Base-by-base conservation (phyloP, 208 protist species). In the Leishmania tarentolae region DNA sequence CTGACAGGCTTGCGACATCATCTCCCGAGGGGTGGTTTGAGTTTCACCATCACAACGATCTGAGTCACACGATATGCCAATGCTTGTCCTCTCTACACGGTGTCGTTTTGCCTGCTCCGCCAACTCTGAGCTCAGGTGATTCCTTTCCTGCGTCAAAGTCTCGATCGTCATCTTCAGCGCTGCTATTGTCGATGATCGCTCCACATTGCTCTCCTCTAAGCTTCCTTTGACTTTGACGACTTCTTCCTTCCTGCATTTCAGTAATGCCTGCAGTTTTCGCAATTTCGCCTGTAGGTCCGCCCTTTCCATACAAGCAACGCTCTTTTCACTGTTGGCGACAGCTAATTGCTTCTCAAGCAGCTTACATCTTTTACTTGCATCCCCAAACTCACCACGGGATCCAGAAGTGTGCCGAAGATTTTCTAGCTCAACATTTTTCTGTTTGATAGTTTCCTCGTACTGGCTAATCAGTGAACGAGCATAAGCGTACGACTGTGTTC, bases 281-380 rank as follows among this genome's bases (percentile, higher is more conserved):
- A 94, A 69, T 57, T 89, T 91, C 17, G 82, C 74, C 35, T 85
- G 85, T 24, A 89, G 61, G 8, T 94, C 91, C 78, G 89, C 88
- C 57, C 88, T 90, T 52, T 97, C 93, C 53, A 90, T 80, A 37
- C 78, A 70, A 15, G 88, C 74, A 21, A 90, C 89, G 73, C 87
- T 95, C 72, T 91, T 92, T 66, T 97, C 91, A 44, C 90, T 89
- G 46, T 92, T 88, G 28, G 83, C 88, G 40, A 82, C 76, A 13
- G 93, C 91, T 74, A 97, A 86, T 69, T 95, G 90, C 70, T 90
- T 94, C 76, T 97, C 91, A 42, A 95, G 80, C 7, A 79, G 75
- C n/a, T 89, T 86, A 75, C 89, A 95, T 1, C 92, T 86, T 63
- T 86, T 85, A 11, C 71, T 59, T 44, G 93, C 42, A 70, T 97